Percentiles rank a stretch among this genome's conserved stretches.
Evolutionary conservation across 495 filamentous ascomycete species (phyloP).

Genomic region (Geopyxis carbonaria): DNA sequence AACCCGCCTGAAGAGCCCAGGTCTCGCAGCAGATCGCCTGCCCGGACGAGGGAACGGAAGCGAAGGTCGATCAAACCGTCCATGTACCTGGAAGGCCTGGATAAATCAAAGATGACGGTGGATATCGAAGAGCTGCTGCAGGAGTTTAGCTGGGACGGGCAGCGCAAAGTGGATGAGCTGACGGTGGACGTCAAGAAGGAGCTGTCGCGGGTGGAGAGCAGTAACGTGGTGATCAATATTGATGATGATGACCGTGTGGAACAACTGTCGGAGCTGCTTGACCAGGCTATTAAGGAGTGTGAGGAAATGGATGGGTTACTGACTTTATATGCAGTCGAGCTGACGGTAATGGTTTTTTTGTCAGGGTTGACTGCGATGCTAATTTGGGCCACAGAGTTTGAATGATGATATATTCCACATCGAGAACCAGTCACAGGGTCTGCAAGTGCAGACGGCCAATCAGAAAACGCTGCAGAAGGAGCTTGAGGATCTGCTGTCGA

Average conservation of each 20-base stretch:
- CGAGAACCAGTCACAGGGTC: constrained; percentile 86
- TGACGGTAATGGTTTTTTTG: constrained; percentile 48
- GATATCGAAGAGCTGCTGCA: constrained; percentile 64
- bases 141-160: constrained; percentile 81
- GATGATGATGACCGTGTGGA: constrained; percentile 80
- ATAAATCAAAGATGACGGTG: constrained; percentile 26
- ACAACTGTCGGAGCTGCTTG: constrained; percentile 64
- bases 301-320: constrained; percentile 87
- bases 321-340: constrained; percentile 83
- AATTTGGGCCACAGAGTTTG: constrained; percentile 50
- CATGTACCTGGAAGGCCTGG: constrained; percentile 24
- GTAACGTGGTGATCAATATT: constrained; percentile 74
- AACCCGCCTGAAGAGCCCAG: too few species aligned
- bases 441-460: constrained; percentile 93
- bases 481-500: constrained; percentile 61
- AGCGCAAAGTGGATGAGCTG: constrained; percentile 64
- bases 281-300: constrained; percentile 77
- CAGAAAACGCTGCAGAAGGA: constrained; percentile 87
- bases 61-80: constrained; percentile 51
- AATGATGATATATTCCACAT: constrained; percentile 94
- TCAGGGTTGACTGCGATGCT: background rate
- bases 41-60: too few species aligned
- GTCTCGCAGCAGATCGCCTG: too few species aligned
- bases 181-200: constrained; percentile 72
- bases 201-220: constrained; percentile 75